phyloP scores from a whole-genome alignment of 176 grass and related monocot genomes.

The Zea luxurians region DNA sequence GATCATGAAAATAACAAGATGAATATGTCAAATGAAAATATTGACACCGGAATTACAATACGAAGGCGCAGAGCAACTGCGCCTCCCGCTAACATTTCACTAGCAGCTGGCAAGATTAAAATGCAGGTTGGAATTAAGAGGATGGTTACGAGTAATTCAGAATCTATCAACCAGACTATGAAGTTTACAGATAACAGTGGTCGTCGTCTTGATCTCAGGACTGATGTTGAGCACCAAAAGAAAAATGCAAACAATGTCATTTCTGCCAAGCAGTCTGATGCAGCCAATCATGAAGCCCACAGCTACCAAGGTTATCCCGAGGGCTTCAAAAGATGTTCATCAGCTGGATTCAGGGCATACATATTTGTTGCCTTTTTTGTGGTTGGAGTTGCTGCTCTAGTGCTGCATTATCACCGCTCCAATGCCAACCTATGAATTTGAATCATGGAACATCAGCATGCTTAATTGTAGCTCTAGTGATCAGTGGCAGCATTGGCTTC shows the following conservation, averaged over 20 bases:
- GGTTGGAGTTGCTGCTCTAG: slow-evolving; percentile 40
- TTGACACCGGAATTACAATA: slow-evolving; percentile 48
- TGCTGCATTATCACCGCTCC: slow-evolving; percentile 24
- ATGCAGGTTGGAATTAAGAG: slow-evolving; percentile 53
- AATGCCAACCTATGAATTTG: slow-evolving; percentile 25
- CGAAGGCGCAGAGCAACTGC: background rate
- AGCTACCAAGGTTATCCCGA: slow-evolving; percentile 30
- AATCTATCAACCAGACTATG: slow-evolving; percentile 59
- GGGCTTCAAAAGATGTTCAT: slow-evolving; percentile 29
- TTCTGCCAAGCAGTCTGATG: slow-evolving; percentile 33
- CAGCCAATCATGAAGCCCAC: slow-evolving; percentile 3
- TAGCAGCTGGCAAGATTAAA: slow-evolving; percentile 5
- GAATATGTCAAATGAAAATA: slow-evolving; percentile 22
- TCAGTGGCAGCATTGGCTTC: background rate
- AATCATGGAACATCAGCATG: slow-evolving; percentile 1
- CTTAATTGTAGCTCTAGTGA: slow-evolving; percentile 31
- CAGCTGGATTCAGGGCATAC: slow-evolving; percentile 31
- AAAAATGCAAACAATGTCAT: slow-evolving; percentile 25
- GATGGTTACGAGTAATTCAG: slow-evolving; percentile 63
- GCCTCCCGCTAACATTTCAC: slow-evolving; percentile 1
- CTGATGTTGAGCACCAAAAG: slow-evolving; percentile 35
- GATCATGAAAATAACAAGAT: slow-evolving; percentile 13
- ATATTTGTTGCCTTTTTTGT: slow-evolving; percentile 41
- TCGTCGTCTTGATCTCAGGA: slow-evolving; percentile 41
- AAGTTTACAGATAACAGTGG: slow-evolving; percentile 42